These are phyloP conservation scores for Brassica carinata DNA, from an alignment of 345 rosid species.

Conservation along the genomic window DNA sequence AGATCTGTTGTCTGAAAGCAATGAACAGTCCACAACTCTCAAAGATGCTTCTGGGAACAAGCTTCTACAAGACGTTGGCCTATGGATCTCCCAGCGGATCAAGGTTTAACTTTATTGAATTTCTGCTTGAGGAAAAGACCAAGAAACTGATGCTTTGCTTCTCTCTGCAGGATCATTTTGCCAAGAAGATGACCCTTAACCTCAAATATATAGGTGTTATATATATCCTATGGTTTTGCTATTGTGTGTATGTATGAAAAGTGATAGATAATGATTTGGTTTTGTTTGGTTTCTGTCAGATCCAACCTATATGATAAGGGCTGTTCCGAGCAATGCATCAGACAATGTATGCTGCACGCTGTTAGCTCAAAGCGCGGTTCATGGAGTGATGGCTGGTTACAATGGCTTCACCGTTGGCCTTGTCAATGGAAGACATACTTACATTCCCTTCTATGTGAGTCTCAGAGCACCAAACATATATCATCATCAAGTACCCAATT, in stretches of 20 bases:
- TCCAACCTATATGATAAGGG: slow-evolving; percentile 91
- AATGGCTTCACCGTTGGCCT: slow-evolving; percentile 82
- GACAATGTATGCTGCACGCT: slow-evolving; percentile 92
- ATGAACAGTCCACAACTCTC: slow-evolving; percentile 42
- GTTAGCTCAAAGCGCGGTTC: slow-evolving; percentile 85
- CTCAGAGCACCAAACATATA: slow-evolving; percentile 5
- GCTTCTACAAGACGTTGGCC: slow-evolving; percentile 73
- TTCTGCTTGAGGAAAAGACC: background rate
- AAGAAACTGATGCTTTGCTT: slow-evolving; percentile 10
- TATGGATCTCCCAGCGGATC: slow-evolving; percentile 70
- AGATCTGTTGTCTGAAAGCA: slow-evolving; percentile 58
- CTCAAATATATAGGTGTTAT: slow-evolving; percentile 74
- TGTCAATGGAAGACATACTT: slow-evolving; percentile 84
- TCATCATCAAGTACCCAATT: background rate
- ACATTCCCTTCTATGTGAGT: slow-evolving; percentile 84
- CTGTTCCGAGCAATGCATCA: slow-evolving; percentile 82
- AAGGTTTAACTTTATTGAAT: slow-evolving; percentile 45
- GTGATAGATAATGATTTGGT: background rate
- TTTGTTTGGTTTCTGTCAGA: slow-evolving; percentile 44
- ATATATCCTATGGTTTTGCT: background rate
- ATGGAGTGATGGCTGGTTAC: slow-evolving; percentile 93
- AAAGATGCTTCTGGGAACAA: slow-evolving; percentile 88
- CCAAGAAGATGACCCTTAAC: slow-evolving; percentile 60
- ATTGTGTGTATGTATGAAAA: background rate
- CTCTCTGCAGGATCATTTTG: slow-evolving; percentile 61